Evolutionary conservation across 2,329 filamentous ascomycete species (phyloP), one percentile per base, ranked within the genome.

Genomic region (Gliomastix tumulicola): DNA sequence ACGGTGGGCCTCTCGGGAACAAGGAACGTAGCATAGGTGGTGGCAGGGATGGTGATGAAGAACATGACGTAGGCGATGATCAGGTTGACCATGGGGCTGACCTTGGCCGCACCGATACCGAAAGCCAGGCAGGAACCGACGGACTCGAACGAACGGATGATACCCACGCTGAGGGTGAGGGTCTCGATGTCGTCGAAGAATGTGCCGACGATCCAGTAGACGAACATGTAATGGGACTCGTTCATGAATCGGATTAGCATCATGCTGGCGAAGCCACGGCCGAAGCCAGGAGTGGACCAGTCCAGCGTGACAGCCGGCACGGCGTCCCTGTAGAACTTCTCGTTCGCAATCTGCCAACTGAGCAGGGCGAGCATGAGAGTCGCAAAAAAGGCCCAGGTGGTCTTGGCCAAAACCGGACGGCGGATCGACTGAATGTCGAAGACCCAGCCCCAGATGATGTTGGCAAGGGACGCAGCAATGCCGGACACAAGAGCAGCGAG

Each of bases 131-230:
- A 62, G 1, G 65, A 66, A 0, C 69, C 68, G 4, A 71, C 40
- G 1, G 64, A 68, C 44, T 72, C 68, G 32, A 71, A 70, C 0
- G 65, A 67, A 4, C 68, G 55, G 5, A 74, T 52, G 2, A 72
- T 50, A 2, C 66, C 66, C 3, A 71, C 66, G 3, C 59, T 62
- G 1, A 72, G 55, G 1, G 69, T 68, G n/a, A 73, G 44, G 0
- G 68, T 71, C 45, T 70, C 65, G 6, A 72, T 51, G 34, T 73
- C 68, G 39, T 69, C 58, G 40, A 69, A 68, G 50, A 71, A 73
- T 3, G 66, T 58, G 4, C 54, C 50, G 8, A 56, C 46, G 2
- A 60, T 40, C 52, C 55, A 60, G 33, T 57, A 62, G 3, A 53
- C 51, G 22, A 53, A 57, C 37, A 57, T 59, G 38, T 57, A 55